Evolutionary conservation across 2,329 filamentous ascomycete species (phyloP), one percentile per base, ranked within the genome.

Genomic region (Fusarium burgessii): DNA sequence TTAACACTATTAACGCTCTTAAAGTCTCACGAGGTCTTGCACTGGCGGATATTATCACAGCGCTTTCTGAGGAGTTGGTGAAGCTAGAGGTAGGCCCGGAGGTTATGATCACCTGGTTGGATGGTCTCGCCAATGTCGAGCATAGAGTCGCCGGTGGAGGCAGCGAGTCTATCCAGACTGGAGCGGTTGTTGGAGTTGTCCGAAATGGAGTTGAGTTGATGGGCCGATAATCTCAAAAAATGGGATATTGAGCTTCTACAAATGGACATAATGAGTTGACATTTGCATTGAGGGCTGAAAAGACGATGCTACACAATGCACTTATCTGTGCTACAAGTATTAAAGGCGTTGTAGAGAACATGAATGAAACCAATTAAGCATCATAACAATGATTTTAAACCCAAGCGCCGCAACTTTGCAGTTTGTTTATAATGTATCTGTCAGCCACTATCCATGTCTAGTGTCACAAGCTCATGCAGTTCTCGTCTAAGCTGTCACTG

Each of bases 111-210:
- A 89, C 91, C 5, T 99, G 96, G 96, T 84, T 99, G 67, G 92
- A 96, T 65, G 95, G 95, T 1, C 83, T 99, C 59, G 94, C 95
- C 0, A 93, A 98, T 75, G 93, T 99, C 56, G 96, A 99, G 84
- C 97, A 97, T 82, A 87, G 96, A 68, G 84, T 99, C 9, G 92
- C 95, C 36, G 93, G 94, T 45, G 96, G 96, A 25, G 95, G 93
- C 3, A 94, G 90, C 63, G 96, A 99, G 83, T 84, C 85, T 9
- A 89, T 99, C 63, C 96, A 99, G 84, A 98, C 96, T 1, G 95
- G 96, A 10, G 96, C 95, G 0, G 86, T 98, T 47, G 93, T 98
- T 14, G 96, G 95, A 2, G 93, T 97, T 8, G 89, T 99, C 43
- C 87, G 96, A 67, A 92, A 89, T 60, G 96, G 96, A 0, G 95